Evolutionary conservation across 805 yeast genomes (phyloP).

Genomic region (Yamadazyma olivae): DNA sequence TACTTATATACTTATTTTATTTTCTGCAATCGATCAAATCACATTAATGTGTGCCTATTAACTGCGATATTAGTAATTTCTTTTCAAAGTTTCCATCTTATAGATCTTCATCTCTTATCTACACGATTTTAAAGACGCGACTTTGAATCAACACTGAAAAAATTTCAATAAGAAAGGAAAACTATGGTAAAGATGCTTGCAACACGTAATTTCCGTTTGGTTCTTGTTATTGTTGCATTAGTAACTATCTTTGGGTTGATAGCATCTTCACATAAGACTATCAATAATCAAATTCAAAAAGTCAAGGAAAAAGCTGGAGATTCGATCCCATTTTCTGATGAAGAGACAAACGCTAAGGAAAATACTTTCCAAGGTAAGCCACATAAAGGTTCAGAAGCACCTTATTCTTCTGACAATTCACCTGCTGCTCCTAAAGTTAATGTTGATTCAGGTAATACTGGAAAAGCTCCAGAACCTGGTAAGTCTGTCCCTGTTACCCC

Average conservation of each 20-base stretch:
- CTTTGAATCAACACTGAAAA: background rate
- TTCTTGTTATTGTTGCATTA: constrained; percentile 49
- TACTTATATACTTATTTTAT: no score
- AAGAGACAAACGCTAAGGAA: constrained; percentile 13
- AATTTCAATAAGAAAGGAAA: background rate
- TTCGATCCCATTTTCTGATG: constrained; percentile 17
- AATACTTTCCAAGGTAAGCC: constrained; percentile 33
- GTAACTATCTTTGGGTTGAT: constrained; percentile 50
- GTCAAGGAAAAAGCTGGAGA: constrained; percentile 24
- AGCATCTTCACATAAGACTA: constrained; percentile 40
- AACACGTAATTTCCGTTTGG: constrained; percentile 50
- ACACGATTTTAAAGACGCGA: background rate
- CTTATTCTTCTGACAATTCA: constrained; percentile 23
- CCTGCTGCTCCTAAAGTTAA: constrained; percentile 5
- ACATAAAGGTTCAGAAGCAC: constrained; percentile 34
- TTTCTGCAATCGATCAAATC: no score
- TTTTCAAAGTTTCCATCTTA: background rate
- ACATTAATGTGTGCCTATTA: no score
- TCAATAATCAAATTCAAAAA: constrained; percentile 29
- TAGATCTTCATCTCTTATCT: background rate
- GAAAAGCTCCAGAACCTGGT: background rate
- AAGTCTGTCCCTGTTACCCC: constrained; percentile 3
- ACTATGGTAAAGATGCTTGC: constrained; percentile 29
- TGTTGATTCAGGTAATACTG: constrained; percentile 1
- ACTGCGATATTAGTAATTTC: no score